phyloP scores from a whole-genome alignment of 768 basidiomycete genomes.

The Amanita subjunquillea region DNA sequence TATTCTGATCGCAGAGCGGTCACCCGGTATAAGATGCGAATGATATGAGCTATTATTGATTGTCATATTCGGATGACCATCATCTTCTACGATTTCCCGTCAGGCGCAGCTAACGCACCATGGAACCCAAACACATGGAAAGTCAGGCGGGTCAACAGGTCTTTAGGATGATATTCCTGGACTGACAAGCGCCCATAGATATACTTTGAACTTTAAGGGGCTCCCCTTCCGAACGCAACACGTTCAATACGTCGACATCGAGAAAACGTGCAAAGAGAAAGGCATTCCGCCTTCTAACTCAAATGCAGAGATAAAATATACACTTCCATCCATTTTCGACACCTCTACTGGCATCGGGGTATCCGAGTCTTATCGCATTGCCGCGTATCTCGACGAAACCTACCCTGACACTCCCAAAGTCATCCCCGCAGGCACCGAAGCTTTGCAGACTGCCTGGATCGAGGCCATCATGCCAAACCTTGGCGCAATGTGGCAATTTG shows the following conservation, averaged over 20 bases:
- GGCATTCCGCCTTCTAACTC: constrained; percentile 20
- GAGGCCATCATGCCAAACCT: neutral
- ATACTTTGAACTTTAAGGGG: constrained; percentile 17
- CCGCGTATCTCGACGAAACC: constrained; percentile 28
- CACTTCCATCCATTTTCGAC: constrained; percentile 29
- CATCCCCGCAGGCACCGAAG: constrained; percentile 16
- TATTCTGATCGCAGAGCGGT: no score
- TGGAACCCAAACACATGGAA: constrained; percentile 41
- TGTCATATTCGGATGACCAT: constrained; percentile 10
- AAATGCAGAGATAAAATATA: constrained; percentile 23
- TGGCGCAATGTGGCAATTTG: constrained; percentile 5
- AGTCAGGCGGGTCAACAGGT: constrained; percentile 29
- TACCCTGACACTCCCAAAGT: constrained; percentile 25
- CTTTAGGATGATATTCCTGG: constrained; percentile 24
- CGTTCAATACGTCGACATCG: constrained; percentile 31
- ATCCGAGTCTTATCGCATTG: constrained; percentile 27
- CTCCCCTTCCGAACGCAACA: constrained; percentile 28
- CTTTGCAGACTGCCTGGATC: constrained; percentile 9
- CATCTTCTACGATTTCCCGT: constrained; percentile 35
- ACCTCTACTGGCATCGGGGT: constrained; percentile 20
- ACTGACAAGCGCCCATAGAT: constrained; percentile 6
- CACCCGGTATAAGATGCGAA: neutral
- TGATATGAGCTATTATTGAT: neutral
- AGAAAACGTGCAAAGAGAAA: constrained; percentile 19
- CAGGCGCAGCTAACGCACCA: constrained; percentile 15